These are phyloP conservation scores for Dionaea muscipula DNA, from an alignment of 179 eudicot species.

Conservation along the genomic window DNA sequence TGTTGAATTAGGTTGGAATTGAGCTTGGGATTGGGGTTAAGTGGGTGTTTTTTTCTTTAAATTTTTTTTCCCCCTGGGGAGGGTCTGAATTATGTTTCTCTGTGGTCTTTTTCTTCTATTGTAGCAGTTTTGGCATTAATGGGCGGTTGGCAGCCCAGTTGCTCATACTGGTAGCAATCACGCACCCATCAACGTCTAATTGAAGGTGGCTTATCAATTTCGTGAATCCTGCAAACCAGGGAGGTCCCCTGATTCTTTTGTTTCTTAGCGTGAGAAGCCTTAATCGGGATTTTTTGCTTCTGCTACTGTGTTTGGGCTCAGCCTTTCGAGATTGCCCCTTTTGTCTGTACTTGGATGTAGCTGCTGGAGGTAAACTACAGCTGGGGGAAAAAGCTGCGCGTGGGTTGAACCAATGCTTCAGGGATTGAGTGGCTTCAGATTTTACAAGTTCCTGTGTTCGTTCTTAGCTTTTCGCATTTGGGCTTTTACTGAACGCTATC, in stretches of 20 bases:
- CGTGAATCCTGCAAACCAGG: conserved; percentile 1
- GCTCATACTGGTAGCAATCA: background rate
- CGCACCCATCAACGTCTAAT: conserved; percentile 4
- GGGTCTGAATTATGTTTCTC: background rate
- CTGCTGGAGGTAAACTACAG: too few species aligned
- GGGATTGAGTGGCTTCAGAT: too few species aligned
- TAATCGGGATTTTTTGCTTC: background rate
- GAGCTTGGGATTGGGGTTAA: background rate
- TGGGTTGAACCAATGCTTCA: too few species aligned
- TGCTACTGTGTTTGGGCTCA: background rate
- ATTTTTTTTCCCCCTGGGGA: background rate
- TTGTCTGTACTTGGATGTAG: too few species aligned
- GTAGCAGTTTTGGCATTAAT: conserved; percentile 12
- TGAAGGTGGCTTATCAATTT: conserved; percentile 2
- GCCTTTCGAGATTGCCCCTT: too few species aligned
- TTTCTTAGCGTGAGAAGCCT: background rate
- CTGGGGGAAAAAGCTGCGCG: too few species aligned
- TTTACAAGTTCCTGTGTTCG: too few species aligned
- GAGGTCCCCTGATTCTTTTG: conserved; percentile 1
- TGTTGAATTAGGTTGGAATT: background rate
- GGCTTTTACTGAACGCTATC: too few species aligned
- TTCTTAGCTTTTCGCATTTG: too few species aligned
- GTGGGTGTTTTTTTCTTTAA: background rate
- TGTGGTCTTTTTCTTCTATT: background rate
- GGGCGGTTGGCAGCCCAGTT: conserved; percentile 7